Percentiles rank a stretch among this genome's conserved stretches.
phyloP scores from a whole-genome alignment of 140 eudicot genomes.

The Cichorium intybus region DNA sequence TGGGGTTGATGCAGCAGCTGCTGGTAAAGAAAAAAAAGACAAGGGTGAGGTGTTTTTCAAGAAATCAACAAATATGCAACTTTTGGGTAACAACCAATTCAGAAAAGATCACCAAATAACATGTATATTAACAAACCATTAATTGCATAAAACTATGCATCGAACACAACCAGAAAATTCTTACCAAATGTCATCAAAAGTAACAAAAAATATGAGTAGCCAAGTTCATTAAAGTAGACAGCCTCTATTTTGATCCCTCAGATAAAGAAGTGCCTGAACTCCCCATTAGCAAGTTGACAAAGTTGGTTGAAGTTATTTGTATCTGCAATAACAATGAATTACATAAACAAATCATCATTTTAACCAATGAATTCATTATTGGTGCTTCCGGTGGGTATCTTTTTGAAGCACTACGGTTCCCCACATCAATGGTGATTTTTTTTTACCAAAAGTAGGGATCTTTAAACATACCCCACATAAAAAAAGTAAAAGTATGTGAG shows the following conservation, averaged over 20 bases:
- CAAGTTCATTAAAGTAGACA: not conserved
- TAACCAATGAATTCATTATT: not conserved
- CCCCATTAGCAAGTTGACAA: constrained; percentile 83
- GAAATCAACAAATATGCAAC: no score
- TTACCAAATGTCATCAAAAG: not conserved
- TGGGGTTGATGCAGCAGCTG: no score
- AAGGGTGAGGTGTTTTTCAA: no score
- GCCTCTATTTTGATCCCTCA: constrained; percentile 21
- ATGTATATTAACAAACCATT: not conserved
- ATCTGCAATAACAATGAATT: constrained; percentile 42
- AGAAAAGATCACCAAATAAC: not conserved
- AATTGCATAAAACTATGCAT: not conserved
- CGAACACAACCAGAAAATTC: not conserved
- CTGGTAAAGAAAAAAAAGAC: no score
- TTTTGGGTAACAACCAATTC: no score
- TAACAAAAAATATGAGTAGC: not conserved
- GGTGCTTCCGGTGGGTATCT: not conserved
- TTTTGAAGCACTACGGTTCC: not conserved
- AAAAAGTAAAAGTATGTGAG: not conserved
- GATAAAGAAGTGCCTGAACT: constrained; percentile 72
- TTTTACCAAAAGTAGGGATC: not conserved
- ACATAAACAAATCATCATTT: not conserved
- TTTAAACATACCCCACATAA: not conserved
- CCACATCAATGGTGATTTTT: not conserved
- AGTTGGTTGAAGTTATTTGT: constrained; percentile 54